Conservation (phyloP, 2,329 filamentous ascomycete species). For the Elsinoe fawcettii region DNA sequence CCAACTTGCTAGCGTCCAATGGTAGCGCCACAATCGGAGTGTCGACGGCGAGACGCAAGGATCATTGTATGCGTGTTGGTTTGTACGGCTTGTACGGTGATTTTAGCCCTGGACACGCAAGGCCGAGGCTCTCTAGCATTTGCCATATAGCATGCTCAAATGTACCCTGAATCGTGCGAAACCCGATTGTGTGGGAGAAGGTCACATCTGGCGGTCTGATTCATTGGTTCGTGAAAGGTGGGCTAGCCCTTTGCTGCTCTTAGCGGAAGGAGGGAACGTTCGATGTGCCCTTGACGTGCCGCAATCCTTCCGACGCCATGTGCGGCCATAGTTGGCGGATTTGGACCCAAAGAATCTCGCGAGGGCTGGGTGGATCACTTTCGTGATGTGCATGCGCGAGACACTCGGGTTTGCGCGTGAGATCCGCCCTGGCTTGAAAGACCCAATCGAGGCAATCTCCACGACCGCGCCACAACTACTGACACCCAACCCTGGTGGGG, state of each 20-base stretch:
- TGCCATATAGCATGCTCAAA: background rate
- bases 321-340: background rate
- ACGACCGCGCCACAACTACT: slow-evolving; percentile 8
- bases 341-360: background rate
- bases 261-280: slow-evolving; percentile 5
- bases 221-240: background rate
- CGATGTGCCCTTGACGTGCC: background rate
- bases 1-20: background rate
- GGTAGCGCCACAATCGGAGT: background rate
- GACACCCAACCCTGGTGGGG: background rate
- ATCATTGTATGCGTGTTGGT: background rate
- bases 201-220: background rate
- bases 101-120: background rate
- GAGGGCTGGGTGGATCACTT: slow-evolving; percentile 6
- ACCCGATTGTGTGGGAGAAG: slow-evolving; percentile 1
- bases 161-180: slow-evolving; percentile 6
- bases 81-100: background rate
- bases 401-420: background rate
- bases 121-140: background rate
- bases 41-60: background rate
- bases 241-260: background rate
- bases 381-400: background rate
- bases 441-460: slow-evolving; percentile 6
- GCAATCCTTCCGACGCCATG: slow-evolving; percentile 9
- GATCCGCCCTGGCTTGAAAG: background rate